phyloP scores from a whole-genome alignment of 1,284 basidiomycete species.

The Tilletia horrida region DNA sequence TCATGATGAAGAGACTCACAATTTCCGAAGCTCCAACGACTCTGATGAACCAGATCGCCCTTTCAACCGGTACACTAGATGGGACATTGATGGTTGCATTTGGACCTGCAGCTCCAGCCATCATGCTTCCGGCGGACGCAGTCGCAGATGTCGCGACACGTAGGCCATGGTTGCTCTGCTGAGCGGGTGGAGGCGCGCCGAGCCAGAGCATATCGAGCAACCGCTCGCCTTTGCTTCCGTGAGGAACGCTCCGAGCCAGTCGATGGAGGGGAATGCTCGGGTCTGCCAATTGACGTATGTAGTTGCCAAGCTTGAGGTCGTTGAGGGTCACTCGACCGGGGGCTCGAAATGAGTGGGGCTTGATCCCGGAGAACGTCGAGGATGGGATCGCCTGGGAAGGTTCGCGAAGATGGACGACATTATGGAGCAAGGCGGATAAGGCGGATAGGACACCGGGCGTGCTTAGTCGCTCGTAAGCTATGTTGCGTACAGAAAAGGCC shows the following conservation, averaged over 20 bases:
- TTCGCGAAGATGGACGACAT: constrained; percentile 31
- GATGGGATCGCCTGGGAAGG: neutral
- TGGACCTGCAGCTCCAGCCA: neutral
- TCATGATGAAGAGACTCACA: constrained; percentile 57
- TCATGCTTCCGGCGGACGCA: neutral
- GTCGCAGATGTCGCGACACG: neutral
- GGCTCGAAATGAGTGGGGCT: constrained; percentile 25
- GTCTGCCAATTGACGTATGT: constrained; percentile 87
- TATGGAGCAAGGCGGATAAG: constrained; percentile 36
- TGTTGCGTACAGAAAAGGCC: constrained; percentile 61
- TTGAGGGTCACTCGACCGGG: constrained; percentile 74
- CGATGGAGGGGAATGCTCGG: constrained; percentile 81
- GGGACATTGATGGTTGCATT: neutral
- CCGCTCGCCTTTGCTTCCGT: constrained; percentile 86
- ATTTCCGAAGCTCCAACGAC: constrained; percentile 94
- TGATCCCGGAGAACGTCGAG: neutral
- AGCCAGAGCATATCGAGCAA: constrained; percentile 80
- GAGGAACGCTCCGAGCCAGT: constrained; percentile 81
- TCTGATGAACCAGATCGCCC: constrained; percentile 92
- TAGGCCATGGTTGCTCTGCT: constrained; percentile 7
- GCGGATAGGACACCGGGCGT: constrained; percentile 30
- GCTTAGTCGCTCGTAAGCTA: constrained; percentile 59
- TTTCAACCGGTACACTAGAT: constrained; percentile 59
- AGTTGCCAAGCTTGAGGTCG: constrained; percentile 78
- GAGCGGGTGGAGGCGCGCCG: constrained; percentile 31